Evolutionary conservation across 192 early-diverging fungal species (phyloP).

Genomic region (Coemansia sp.): DNA sequence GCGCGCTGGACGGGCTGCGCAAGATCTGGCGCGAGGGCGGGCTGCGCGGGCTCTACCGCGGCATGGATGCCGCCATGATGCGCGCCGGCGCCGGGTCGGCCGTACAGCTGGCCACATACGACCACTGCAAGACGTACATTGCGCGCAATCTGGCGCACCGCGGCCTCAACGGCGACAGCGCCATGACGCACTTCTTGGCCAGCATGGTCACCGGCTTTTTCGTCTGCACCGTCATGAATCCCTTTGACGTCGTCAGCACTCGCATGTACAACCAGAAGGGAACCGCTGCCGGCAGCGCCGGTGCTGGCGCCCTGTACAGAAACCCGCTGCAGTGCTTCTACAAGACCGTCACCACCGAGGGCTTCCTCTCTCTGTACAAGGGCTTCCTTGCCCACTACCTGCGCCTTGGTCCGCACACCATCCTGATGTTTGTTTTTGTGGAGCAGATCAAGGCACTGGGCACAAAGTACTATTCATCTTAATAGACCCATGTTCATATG

Average conservation of each 20-base stretch:
- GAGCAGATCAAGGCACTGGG: conserved; percentile 66
- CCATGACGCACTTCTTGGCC: conserved; percentile 71
- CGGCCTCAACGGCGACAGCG: conserved; percentile 58
- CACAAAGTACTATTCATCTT: conserved; percentile 31
- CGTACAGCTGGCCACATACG: conserved; percentile 90
- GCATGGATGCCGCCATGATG: conserved; percentile 85
- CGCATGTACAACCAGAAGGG: conserved; percentile 92
- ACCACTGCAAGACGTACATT: conserved; percentile 70
- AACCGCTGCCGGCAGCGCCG: conserved; percentile 49
- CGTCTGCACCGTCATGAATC: conserved; percentile 91
- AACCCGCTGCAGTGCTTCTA: conserved; percentile 80
- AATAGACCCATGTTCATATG: too few relatives aligned
- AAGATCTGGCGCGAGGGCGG: conserved; percentile 71
- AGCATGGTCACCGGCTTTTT: conserved; percentile 81
- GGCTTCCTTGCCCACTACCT: conserved; percentile 90
- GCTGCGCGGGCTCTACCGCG: conserved; percentile 79
- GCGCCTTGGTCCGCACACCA: conserved; percentile 90
- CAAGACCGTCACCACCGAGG: conserved; percentile 83
- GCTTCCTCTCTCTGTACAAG: conserved; percentile 84
- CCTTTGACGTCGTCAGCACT: conserved; percentile 94
- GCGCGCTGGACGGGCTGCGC: conserved; percentile 64
- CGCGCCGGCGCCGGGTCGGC: conserved; percentile 84
- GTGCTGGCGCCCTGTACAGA: conserved; percentile 76
- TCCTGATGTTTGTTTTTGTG: conserved; percentile 89
- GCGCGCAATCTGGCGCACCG: conserved; percentile 57